Evolutionary conservation across 352 stramenopile species (phyloP).

Genomic region (Peronospora destructor): DNA sequence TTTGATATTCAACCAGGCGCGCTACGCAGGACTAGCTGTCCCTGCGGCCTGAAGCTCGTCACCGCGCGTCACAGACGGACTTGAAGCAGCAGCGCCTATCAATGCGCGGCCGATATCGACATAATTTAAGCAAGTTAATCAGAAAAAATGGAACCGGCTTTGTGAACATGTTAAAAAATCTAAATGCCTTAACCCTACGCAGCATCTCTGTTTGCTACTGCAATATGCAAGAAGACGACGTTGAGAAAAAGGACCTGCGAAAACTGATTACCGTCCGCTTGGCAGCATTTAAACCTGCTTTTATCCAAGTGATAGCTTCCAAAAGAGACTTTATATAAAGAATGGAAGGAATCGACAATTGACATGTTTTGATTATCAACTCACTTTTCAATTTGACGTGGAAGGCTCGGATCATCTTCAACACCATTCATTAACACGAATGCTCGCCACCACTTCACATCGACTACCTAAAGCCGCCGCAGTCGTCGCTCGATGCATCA

Average conservation of each 20-base stretch:
- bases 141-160: not conserved
- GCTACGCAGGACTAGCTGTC: not conserved
- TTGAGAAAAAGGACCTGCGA: no score
- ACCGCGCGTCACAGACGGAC: slow-evolving; percentile 15
- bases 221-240: no score
- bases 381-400: slow-evolving; percentile 26
- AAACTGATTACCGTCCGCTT: no score
- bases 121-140: slow-evolving; percentile 12
- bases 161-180: no score
- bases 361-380: not conserved
- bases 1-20: not conserved
- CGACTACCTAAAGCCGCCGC: slow-evolving; percentile 24
- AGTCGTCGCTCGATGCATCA: slow-evolving; percentile 24
- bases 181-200: no score
- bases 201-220: no score
- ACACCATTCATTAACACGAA: not conserved
- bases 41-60: slow-evolving; percentile 13
- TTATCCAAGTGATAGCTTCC: no score
- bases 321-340: no score
- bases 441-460: slow-evolving; percentile 28
- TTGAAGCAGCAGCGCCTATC: slow-evolving; percentile 21
- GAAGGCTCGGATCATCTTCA: not conserved
- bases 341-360: no score
- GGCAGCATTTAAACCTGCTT: no score
- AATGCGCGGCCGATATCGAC: slow-evolving; percentile 7